phyloP scores from a whole-genome alignment of 352 stramenopile genomes.

The Phytophthora melonis region DNA sequence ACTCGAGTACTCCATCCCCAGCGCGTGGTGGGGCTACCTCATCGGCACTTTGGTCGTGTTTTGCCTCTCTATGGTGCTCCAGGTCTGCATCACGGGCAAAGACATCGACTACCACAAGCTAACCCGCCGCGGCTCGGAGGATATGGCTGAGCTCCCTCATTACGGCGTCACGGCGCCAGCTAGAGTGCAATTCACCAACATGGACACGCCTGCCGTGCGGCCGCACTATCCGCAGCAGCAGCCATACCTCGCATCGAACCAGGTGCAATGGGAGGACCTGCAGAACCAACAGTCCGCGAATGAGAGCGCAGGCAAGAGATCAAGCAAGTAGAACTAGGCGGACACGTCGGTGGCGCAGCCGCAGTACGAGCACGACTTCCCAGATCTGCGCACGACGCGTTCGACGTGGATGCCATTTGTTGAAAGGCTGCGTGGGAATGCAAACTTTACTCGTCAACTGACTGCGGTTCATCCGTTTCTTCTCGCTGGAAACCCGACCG shows the following conservation, averaged over 20 bases:
- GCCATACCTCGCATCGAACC: constrained; percentile 35
- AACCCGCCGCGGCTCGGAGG: constrained; percentile 23
- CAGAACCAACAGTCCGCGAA: constrained; percentile 17
- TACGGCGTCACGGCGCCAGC: constrained; percentile 19
- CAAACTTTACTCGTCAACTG: background rate
- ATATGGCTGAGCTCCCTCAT: constrained; percentile 19
- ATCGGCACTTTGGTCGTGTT: constrained; percentile 61
- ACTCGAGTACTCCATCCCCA: constrained; percentile 50
- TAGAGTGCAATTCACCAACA: constrained; percentile 34
- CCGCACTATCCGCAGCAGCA: constrained; percentile 26
- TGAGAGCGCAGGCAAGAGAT: background rate
- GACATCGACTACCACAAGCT: constrained; percentile 50
- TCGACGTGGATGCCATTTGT: too few species aligned
- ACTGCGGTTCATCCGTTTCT: constrained; percentile 14
- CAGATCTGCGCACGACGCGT: too few species aligned
- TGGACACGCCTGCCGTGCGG: constrained; percentile 28
- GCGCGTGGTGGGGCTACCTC: constrained; percentile 73
- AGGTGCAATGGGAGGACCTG: constrained; percentile 39
- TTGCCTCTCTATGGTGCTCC: constrained; percentile 53
- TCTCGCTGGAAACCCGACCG: background rate
- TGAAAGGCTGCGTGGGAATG: too few species aligned
- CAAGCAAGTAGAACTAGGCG: constrained; percentile 19
- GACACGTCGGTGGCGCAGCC: constrained; percentile 34
- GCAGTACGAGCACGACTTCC: constrained; percentile 44
- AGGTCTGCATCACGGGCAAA: constrained; percentile 53